Percentiles rank a stretch among this genome's conserved stretches.
Conservation (phyloP, 306 rosid species). For the Lagenaria siceraria region DNA sequence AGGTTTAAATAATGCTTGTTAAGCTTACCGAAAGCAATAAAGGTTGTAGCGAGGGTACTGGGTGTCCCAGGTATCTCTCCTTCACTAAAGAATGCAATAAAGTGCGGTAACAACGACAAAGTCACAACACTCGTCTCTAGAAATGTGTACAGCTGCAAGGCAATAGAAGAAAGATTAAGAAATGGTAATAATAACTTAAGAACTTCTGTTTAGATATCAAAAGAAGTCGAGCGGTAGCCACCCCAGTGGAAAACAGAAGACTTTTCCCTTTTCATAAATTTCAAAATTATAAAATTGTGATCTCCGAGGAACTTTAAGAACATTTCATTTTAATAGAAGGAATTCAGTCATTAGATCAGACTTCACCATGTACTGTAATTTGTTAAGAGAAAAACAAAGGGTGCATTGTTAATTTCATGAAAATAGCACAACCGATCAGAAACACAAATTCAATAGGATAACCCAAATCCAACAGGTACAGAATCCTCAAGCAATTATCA, state of each 20-base stretch:
- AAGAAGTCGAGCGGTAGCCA: not conserved
- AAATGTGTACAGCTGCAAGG: conserved; percentile 88
- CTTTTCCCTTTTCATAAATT: not conserved
- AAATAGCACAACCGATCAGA: not conserved
- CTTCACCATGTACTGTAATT: not conserved
- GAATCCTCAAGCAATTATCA: not conserved
- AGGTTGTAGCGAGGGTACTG: conserved; percentile 93
- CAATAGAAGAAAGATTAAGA: conserved; percentile 8
- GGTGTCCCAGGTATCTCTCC: conserved; percentile 95
- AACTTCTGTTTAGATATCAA: not conserved
- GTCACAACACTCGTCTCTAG: conserved; percentile 92
- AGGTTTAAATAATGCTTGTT: not conserved
- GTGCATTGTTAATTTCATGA: not conserved
- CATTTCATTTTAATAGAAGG: not conserved
- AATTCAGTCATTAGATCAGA: not conserved
- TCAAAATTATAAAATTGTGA: not conserved
- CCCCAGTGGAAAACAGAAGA: not conserved
- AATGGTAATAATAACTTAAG: conserved; percentile 8
- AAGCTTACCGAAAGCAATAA: conserved; percentile 83
- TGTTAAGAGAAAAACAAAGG: not conserved
- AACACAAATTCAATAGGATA: not conserved
- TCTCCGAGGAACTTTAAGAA: not conserved
- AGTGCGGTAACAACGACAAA: conserved; percentile 69
- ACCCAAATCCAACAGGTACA: not conserved
- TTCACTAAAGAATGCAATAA: conserved; percentile 81